Percentiles rank a stretch among this genome's conserved stretches.
Conservation (phyloP, 2,329 filamentous ascomycete species). For the Talaromyces sp. region DNA sequence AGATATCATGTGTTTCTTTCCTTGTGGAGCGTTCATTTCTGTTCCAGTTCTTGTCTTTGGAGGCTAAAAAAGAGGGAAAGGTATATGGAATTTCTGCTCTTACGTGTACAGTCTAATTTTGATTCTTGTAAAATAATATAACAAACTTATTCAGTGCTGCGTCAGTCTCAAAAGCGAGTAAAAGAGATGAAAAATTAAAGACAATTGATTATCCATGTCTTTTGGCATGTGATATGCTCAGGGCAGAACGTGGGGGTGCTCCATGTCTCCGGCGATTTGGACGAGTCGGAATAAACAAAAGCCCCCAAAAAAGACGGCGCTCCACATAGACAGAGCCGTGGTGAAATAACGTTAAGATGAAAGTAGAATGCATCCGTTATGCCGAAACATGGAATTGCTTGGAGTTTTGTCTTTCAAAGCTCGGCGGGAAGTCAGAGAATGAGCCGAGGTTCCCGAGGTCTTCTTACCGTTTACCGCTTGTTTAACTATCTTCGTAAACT, state of each 20-base stretch:
- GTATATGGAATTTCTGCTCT: slow-evolving; percentile 2
- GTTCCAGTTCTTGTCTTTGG: background rate
- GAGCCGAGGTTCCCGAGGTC: slow-evolving; percentile 5
- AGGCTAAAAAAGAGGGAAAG: slow-evolving; percentile 11
- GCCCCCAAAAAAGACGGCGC: background rate
- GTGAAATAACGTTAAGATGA: background rate
- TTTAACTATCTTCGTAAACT: background rate
- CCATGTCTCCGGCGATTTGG: background rate
- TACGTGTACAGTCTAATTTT: slow-evolving; percentile 5
- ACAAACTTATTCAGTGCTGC: background rate
- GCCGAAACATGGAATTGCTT: background rate
- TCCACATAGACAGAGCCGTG: background rate
- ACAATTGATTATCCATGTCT: background rate
- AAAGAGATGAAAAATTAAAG: background rate
- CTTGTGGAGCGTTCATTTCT: slow-evolving; percentile 11
- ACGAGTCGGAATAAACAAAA: no score
- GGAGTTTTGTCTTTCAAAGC: background rate
- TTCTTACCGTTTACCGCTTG: background rate
- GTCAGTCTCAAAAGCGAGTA: background rate
- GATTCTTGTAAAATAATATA: slow-evolving; percentile 16
- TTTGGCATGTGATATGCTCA: background rate
- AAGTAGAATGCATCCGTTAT: background rate
- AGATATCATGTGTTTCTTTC: background rate
- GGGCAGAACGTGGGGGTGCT: background rate
- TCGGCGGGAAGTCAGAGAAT: background rate